Base-by-base conservation (phyloP, 2,329 filamentous ascomycete species). In the Pleomassaria siparia region DNA sequence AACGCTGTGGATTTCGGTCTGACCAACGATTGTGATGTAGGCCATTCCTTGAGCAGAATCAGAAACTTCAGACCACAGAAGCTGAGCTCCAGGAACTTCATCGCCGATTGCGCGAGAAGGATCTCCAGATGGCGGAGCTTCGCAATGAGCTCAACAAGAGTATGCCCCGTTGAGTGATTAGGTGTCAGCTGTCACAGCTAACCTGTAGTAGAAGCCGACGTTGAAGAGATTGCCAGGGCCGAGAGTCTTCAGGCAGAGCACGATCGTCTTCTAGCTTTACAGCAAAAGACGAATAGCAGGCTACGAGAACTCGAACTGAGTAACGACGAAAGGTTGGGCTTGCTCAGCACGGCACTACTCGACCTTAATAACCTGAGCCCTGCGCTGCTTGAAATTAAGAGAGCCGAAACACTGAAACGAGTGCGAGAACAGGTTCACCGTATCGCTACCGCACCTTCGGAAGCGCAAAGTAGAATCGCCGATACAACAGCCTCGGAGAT, bases 11-110 rank as follows among this genome's bases (percentile, higher is more conserved):
- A 7, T 13, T 40, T n/a, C 5, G 21, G 13, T 4, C 18, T 2
- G 11, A 24, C 22, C 11, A 9, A 37, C 29, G 12, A 26, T 40
- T 16, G 22, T 25, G n/a, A 15, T 18, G 25, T 35, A 65, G 62
- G 41, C 69, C 69, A 0, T 72, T 72, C 44, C 56, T 72, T 6
- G 64, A 72, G 41, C 69, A 72, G 39, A 71, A 65, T n/a, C 59
- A 69, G 37, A 72, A 66, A 45, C 62, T 72, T 10, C 66, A 67
- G 18, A 59, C 61, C 18, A 59, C 62, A 7, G 66, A 71, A 48
- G 55, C 60, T 2, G 66, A 70, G 44, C 51, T 71, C 4, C 59
- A 67, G 35, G 69, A 70, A 37, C 57, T 72, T 26, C 64, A 64
- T 37, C 59, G 64, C 30, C 58, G 59, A 22, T 47, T 68, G 18